These are phyloP conservation scores for Suillus spraguei DNA, from an alignment of 768 basidiomycete genomes.

Conservation along the genomic window DNA sequence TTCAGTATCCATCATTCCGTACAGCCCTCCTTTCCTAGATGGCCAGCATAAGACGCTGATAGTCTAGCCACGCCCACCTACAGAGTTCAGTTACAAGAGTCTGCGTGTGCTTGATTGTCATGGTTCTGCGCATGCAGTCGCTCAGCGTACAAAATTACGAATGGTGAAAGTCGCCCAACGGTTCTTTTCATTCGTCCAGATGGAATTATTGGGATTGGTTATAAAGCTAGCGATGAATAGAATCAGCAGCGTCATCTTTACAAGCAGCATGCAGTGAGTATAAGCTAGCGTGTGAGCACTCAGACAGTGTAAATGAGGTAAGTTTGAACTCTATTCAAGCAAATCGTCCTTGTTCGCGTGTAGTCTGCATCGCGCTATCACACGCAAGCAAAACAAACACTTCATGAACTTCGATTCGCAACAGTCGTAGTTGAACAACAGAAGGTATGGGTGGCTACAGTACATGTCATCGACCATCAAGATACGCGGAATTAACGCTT, in stretches of 20 bases:
- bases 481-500: background rate
- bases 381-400: background rate
- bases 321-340: background rate
- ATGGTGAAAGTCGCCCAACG: background rate
- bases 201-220: too few relatives aligned
- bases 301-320: background rate
- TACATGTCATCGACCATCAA: background rate
- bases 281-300: background rate
- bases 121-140: too few relatives aligned
- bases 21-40: background rate
- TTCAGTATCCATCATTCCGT: background rate
- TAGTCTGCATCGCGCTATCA: background rate
- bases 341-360: background rate
- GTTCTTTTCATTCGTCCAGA: too few relatives aligned
- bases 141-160: background rate
- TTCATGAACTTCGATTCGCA: background rate
- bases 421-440: background rate
- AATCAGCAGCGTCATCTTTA: too few relatives aligned
- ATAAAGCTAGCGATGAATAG: too few relatives aligned
- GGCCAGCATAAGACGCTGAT: too few relatives aligned
- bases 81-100: too few relatives aligned
- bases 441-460: background rate
- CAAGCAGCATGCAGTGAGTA: background rate
- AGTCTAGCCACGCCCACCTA: too few relatives aligned
- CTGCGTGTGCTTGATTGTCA: too few relatives aligned